Percentiles rank a stretch among this genome's conserved stretches.
Conservation (phyloP, 345 rosid genomes). For the Brassica carinata region DNA sequence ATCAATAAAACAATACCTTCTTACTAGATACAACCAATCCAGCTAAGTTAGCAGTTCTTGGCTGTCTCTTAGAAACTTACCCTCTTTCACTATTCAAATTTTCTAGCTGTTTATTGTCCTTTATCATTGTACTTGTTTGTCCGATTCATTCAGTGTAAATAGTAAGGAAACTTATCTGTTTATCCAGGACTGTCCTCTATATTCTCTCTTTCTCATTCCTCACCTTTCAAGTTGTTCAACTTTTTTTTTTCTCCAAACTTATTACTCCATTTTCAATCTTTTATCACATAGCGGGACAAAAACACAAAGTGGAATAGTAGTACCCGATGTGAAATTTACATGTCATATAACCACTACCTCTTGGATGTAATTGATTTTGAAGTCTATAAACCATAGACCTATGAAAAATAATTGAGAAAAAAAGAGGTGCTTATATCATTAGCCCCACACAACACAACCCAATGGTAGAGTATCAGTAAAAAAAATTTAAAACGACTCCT, state of each 20-base stretch:
- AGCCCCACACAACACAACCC: slow-evolving; percentile 11
- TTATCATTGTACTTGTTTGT: slow-evolving; percentile 41
- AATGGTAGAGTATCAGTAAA: slow-evolving; percentile 1
- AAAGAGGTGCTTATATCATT: neutral
- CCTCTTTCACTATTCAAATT: neutral
- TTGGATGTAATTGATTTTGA: slow-evolving; percentile 25
- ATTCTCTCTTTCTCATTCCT: slow-evolving; percentile 24
- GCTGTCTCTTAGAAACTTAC: slow-evolving; percentile 34
- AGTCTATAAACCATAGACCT: slow-evolving; percentile 33
- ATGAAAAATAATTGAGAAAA: slow-evolving; percentile 30
- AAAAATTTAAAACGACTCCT: neutral
- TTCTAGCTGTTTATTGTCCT: slow-evolving; percentile 21
- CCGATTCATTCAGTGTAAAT: slow-evolving; percentile 28
- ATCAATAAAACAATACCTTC: neutral
- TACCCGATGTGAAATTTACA: slow-evolving; percentile 42
- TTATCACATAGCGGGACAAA: slow-evolving; percentile 25
- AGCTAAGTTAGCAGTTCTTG: slow-evolving; percentile 16
- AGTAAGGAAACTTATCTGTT: slow-evolving; percentile 32
- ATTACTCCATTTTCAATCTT: neutral
- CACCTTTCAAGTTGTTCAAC: slow-evolving; percentile 19
- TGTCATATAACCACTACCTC: slow-evolving; percentile 36
- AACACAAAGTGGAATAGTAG: slow-evolving; percentile 34
- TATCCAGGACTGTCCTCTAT: slow-evolving; percentile 31
- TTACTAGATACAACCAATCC: slow-evolving; percentile 28
- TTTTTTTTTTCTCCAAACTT: neutral